Base-by-base conservation (phyloP, 2,329 filamentous ascomycete genomes). In the Colletotrichum eremochloae region DNA sequence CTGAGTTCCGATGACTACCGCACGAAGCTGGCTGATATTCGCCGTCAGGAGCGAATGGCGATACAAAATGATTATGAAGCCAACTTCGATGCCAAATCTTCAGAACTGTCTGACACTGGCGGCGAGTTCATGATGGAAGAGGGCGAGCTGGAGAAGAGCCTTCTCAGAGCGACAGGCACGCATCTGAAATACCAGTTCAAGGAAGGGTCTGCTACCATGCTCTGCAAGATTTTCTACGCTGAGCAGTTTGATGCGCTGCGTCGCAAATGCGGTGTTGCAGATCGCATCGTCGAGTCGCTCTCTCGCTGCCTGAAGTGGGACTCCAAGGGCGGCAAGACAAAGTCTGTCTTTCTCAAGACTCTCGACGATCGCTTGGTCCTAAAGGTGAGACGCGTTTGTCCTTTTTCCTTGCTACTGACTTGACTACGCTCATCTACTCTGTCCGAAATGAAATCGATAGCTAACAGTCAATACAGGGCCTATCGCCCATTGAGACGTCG, bases 251-350 rank as follows among this genome's bases (percentile, higher is more conserved):
- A 99, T 82, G 96, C 96, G 3, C 87, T 99, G 50, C 91, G 96
- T 68, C 90, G 94, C 68, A 98, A 97, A 82, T 98, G 96, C 75
- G 96, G 96, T 20, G 93, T 98, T 11, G 92, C 94, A 1, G 95
- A 98, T 79, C 93, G 96, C 46, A 97, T 99, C 75, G 91, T 98
- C 36, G 96, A 99, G 80, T 98, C 95, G 1, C 86, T 99, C 31
- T 98, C 96, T 9, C 91, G 96, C 29, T 99, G 97, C 82, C 88
- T 97, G 29, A 98, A 98, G 81, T 99, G 96, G 94, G 96, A 99
- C 82, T 97, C 94, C 3, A 97, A 97, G 80, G 97, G 96, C 33
- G 96, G 96, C 75, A 99, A 99, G 83, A 98, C 96, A 2, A 98
- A 98, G 80, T 98, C 95, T 0, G 92, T 99, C 5, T 99, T 99